These are phyloP conservation scores for Davidsoniella eucalypti DNA, from an alignment of 2,329 filamentous ascomycete genomes.

Conservation along the genomic window DNA sequence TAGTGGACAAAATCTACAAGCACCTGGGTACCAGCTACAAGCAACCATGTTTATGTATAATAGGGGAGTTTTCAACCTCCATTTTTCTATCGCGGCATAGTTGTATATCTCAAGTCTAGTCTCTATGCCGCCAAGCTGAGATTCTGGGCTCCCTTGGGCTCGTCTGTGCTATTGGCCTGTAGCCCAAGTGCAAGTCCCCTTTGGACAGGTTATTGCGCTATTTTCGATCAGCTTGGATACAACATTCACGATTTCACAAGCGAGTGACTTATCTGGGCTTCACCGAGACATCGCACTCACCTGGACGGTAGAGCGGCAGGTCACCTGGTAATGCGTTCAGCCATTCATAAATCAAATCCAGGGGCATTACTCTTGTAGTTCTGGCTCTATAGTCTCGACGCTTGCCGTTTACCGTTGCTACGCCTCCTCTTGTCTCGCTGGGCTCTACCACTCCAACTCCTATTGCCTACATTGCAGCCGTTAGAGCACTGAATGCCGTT, in stretches of 20 bases:
- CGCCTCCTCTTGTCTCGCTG: conserved; percentile 30
- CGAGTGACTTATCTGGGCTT: conserved; percentile 26
- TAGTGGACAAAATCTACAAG: no score
- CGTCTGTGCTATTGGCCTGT: conserved; percentile 33
- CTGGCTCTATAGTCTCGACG: conserved; percentile 4
- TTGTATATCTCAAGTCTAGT: not conserved
- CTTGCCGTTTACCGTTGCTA: conserved; percentile 22
- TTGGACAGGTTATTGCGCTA: conserved; percentile 51
- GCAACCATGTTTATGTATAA: not conserved
- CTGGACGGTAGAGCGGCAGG: conserved; percentile 56
- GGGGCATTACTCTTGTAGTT: no score
- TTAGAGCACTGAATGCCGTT: conserved; percentile 27
- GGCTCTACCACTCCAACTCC: conserved; percentile 34
- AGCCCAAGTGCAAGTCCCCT: conserved; percentile 46
- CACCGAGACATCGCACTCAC: conserved; percentile 46
- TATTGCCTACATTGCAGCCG: conserved; percentile 28
- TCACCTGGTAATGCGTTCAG: conserved; percentile 54
- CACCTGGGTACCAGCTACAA: not conserved
- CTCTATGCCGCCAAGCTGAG: conserved; percentile 1
- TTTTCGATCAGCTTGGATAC: conserved; percentile 63
- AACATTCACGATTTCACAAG: conserved; percentile 37
- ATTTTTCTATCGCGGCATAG: conserved; percentile 1
- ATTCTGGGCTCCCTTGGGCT: conserved; percentile 1
- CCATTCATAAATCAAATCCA: no score
- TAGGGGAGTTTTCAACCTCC: conserved; percentile 5